Evolutionary conservation across 371 early-diverging fungal genomes (phyloP), one percentile per base, ranked within the genome.

Genomic region (Mortierella sp.): DNA sequence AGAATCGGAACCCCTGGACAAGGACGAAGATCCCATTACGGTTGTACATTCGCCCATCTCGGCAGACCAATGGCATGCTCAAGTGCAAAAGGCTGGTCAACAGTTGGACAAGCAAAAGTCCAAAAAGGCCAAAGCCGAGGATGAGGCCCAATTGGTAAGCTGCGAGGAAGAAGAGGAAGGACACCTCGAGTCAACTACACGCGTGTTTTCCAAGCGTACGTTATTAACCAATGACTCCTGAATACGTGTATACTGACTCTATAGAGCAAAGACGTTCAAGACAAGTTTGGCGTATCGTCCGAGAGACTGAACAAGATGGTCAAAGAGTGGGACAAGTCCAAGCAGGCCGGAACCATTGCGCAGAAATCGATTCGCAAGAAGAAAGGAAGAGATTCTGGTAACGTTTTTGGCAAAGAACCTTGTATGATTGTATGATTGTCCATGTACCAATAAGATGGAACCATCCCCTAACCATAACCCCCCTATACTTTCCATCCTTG

Each of bases 231-330:
- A 34, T 34, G 34, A 4, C 34, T 37, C 16, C 40, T 47, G 7
- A n/a, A n/a, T n/a, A n/a, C n/a, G 10, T 3, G 7, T 6, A n/a
- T 45, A n/a, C n/a, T n/a, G n/a, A n/a, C n/a, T n/a, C n/a, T n/a
- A 17, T 25, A 63, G 71, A 63, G 63, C 47, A 83, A 80, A 51
- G 79, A 86, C 55, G 83, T 88, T 3, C 88, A 88, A 59, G 81
- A 84, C 71, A 84, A 84, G 55, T 86, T 83, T 54, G 86, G 87
- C 49, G 72, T 89, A 9, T 82, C 88, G 8, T 85, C 86, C 12
- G 90, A 85, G 21, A 86, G 85, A 48, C 68, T 87, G 19, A 73
- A 71, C 44, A 85, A 84, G 48, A 64, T 89, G 67, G 61, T 88
- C 60, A 87, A 83, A 50, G 81, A 70, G n/a, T 54, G 48, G 55